Evolutionary conservation across 495 filamentous ascomycete species (phyloP), one percentile per base, ranked within the genome.

Genomic region (Patellaria atrata): DNA sequence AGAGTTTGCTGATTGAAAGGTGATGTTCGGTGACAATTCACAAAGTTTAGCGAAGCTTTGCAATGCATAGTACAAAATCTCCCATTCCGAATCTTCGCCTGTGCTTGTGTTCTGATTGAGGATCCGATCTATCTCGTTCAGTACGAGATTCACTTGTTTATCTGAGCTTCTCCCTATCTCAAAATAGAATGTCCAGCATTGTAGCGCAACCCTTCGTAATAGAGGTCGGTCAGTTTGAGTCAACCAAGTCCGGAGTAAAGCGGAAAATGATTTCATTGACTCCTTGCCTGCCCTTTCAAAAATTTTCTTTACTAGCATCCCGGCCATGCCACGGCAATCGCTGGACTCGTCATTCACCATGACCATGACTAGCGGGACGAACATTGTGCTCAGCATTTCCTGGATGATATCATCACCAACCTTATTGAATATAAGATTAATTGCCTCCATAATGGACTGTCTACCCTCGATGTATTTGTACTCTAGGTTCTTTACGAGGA

Each of bases 401-500:
- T 92, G 82, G 4, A 82, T 68, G 23, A 87, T 65, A 20, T 84
- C 76, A 13, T 81, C 71, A 5, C 76, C 73, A 5, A 82, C 72
- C 54, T 93, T 96, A 18, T 73, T 74, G 12, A 94, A 57, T 11
- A 97, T 59, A 30, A 86, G 63, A 50, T 94, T 72, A 30, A 93
- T 65, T 20, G 80, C 71, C 57, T 97, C 89, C 69, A 97, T 79
- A 16, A 93, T 77, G 0, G 84, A 94, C 42, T 89, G 70, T 15
- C 89, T 71, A 17, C 89, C 89, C 22, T 87, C 77, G 41, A 79
- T 74, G 44, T 86, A 71, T 30, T 85, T 74, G 57, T 93, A 97
- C 23, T 87, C 76, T 37, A 97, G 65, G 44, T 97, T 97, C 42
- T 79, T 77, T 17, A 86, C 71, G 23, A 96, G 65, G 59, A 96